These are phyloP conservation scores for Salix suchowensis DNA, from an alignment of 345 rosid genomes.

Conservation along the genomic window DNA sequence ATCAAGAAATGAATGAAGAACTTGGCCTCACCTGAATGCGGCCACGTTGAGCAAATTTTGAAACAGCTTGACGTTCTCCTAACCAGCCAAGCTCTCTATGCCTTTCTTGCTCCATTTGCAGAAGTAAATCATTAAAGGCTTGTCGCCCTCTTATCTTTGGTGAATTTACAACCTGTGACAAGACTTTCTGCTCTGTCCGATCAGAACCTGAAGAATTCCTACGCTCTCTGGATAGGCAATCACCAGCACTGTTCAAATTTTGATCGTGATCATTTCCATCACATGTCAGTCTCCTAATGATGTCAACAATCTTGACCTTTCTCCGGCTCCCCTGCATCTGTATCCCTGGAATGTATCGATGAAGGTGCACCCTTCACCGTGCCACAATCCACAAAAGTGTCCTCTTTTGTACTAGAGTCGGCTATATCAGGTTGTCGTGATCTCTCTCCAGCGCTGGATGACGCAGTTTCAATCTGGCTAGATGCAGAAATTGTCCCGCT, in stretches of 20 bases:
- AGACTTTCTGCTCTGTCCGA: slow-evolving; percentile 26
- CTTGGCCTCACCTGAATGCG: slow-evolving; percentile 58
- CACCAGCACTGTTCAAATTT: slow-evolving; percentile 2
- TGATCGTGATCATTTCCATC: slow-evolving; percentile 19
- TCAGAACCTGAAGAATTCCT: slow-evolving; percentile 14
- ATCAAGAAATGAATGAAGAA: background rate
- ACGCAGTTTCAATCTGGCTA: slow-evolving; percentile 14
- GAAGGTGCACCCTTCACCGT: slow-evolving; percentile 17
- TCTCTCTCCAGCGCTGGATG: slow-evolving; percentile 7
- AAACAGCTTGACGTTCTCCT: slow-evolving; percentile 45
- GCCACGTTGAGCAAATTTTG: slow-evolving; percentile 67
- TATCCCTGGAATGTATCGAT: background rate
- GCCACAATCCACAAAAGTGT: slow-evolving; percentile 30
- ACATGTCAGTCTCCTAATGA: slow-evolving; percentile 44
- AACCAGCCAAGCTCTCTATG: slow-evolving; percentile 47
- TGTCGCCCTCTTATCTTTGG: slow-evolving; percentile 75
- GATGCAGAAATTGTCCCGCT: slow-evolving; percentile 24
- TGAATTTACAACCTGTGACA: slow-evolving; percentile 30
- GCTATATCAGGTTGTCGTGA: slow-evolving; percentile 10
- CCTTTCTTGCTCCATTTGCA: slow-evolving; percentile 54
- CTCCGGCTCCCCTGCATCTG: slow-evolving; percentile 44
- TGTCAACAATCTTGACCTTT: slow-evolving; percentile 60
- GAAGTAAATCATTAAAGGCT: slow-evolving; percentile 66
- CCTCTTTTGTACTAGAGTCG: slow-evolving; percentile 20
- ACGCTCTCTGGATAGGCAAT: slow-evolving; percentile 27